Evolutionary conservation across 1,284 basidiomycete species (phyloP), one percentile per base, ranked within the genome.

Genomic region (Leucoagaricus sp.): DNA sequence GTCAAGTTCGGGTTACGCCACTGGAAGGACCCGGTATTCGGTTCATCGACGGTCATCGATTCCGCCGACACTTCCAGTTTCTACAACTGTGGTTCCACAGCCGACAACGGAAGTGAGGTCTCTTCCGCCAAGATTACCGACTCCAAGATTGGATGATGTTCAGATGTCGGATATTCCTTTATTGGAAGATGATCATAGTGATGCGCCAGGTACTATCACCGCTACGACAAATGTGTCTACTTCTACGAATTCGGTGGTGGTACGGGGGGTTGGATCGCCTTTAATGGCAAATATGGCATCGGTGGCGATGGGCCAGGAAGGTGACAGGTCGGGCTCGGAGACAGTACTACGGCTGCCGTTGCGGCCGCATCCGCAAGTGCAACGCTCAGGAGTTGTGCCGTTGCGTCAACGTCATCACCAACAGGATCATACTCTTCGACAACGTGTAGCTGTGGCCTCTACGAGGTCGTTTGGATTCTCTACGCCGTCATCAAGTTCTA

Each of bases 101-200:
- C 15, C 31, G 12, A 36, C 6, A 19, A 44, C 25, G 15, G 29
- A 15, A 33, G 44, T 17, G 19, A 15, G 15, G 6, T 54, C 52
- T 4, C 44, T 55, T 13, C 55, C 55, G 9, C 55, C 55, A 4
- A 13, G 55, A 50, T 50, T 56, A 17, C 55, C 55, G 19, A 56
- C 55, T 12, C 55, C 55, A 4, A 44, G 48, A 41, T 38, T 56
- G 7, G 54, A 55, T 34, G 55, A 56, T 50, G 55, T 56, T 19
- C 55, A 49, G 21, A 56, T 49, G 47, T 48, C 53, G 2, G 53
- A 55, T 55, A 55, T 55, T 25, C 53, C 53, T 23, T 23, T 55
- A 7, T 33, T 55, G 29, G 47, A 48, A 12, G 36, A 47, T 15
- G 25, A 42, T 23, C 7, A 38, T 15, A 8, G 4, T 15, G n/a